A percentile compares a stretch with the other conserved stretches of the same genome.
These are phyloP conservation scores for Colletotrichum lentis DNA, from an alignment of 2,329 filamentous ascomycete species.

Conservation along the genomic window DNA sequence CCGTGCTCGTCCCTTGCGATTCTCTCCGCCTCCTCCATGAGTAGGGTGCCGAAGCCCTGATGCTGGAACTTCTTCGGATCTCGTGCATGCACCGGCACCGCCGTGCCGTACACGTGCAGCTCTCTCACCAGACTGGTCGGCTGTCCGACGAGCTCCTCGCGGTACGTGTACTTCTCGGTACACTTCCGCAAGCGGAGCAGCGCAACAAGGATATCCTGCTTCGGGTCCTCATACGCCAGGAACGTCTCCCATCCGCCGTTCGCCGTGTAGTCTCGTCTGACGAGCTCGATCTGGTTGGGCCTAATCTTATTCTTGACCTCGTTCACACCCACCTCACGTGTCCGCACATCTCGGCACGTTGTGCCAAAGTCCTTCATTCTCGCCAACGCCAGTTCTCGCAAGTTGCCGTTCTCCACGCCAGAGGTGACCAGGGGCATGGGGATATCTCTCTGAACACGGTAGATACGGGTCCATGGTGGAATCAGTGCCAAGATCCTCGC, in stretches of 20 bases:
- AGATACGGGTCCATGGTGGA: constrained; percentile 97
- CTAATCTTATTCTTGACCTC: constrained; percentile 99
- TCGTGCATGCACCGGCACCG: constrained; percentile 94
- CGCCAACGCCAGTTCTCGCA: constrained; percentile 91
- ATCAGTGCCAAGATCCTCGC: constrained; percentile 95
- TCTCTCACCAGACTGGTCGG: constrained; percentile 92
- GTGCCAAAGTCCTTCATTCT: constrained; percentile 99
- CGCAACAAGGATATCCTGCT: constrained; percentile 96
- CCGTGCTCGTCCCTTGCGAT: constrained; percentile 95
- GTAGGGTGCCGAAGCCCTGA: constrained; percentile 91
- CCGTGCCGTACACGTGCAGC: constrained; percentile 94
- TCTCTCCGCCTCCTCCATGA: constrained; percentile 98
- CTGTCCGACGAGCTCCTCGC: constrained; percentile 84
- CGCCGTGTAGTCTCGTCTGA: constrained; percentile 90
- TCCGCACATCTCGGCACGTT: constrained; percentile 93
- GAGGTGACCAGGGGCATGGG: constrained; percentile 99
- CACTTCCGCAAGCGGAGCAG: constrained; percentile 90
- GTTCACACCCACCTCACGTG: constrained; percentile 96
- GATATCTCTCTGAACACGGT: constrained; percentile 97
- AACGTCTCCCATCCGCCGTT: constrained; percentile 99
- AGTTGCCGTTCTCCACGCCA: constrained; percentile 96
- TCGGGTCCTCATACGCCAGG: constrained; percentile 95
- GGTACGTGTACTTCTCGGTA: constrained; percentile 88
- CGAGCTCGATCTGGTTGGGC: constrained; percentile 93
- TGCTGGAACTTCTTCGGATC: constrained; percentile 98